Evolutionary conservation across 768 basidiomycete species (phyloP), one percentile per base, ranked within the genome.

Genomic region (Pulveroboletus sp.): DNA sequence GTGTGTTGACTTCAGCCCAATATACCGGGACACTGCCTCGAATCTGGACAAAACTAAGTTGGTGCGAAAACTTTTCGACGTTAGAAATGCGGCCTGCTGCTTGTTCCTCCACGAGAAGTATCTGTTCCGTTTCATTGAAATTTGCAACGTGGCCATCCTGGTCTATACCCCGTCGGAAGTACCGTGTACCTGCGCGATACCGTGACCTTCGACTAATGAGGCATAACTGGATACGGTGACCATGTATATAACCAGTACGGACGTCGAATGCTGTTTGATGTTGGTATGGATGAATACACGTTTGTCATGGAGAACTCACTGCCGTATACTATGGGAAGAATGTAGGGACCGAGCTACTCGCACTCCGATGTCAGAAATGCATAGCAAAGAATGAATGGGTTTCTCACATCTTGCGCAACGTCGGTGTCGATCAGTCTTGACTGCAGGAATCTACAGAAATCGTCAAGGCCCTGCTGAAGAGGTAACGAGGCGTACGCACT

Each of bases 71-170:
- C 10, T 78, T 78, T 45, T 79, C 79, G 16, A 68, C 58, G 41
- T 66, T 62, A 16, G 67, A 68, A 34, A 68, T 67, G 21, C 69
- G 67, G 32, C 73, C 74, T 21, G 69, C 69, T 25, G 72, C 70
- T 40, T 73, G 75, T 40, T 74, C 76, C 51, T 92, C 89, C 12
- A 94, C 76, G 14, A 95, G 75, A 23, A 95, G 72, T 50, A 99
- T 75, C 65, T 98, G 97, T 64, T 99, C 97, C 6, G 97, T 95
- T 69, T 99, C 97, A 65, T 97, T 97, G 72, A 92, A 98, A 69
- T 99, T 99, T 49, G 94, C 92, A 35, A 90, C 90, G 64, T 97
- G 81, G 2, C 94, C 97, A 9, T 87, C 75, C 17, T 81, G 73
- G 66, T 98, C 94, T 57, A 99, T 78, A 5, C 97, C 97, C 40